Evolutionary conservation across 225 moss, liverwort and hornwort species (phyloP).

Genomic region (Antitrichia curtipendula): DNA sequence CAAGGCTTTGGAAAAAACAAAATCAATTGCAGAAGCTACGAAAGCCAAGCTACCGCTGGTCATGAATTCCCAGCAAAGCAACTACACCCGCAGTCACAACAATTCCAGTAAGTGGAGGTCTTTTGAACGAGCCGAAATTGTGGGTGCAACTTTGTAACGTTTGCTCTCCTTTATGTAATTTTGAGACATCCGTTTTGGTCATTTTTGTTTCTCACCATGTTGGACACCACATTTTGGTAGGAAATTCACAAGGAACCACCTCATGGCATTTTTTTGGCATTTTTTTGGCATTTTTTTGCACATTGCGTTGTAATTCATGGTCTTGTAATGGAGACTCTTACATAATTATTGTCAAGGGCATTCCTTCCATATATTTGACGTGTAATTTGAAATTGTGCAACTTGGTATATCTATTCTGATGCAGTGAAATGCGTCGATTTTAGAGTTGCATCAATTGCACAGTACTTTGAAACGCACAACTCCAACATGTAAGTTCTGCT

Average conservation of each 20-base stretch:
- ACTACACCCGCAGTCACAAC: slow-evolving; percentile 32
- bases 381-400: neutral
- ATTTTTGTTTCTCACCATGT: neutral
- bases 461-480: no score
- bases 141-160: slow-evolving; percentile 21
- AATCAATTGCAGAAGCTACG: neutral
- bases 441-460: neutral
- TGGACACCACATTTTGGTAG: neutral
- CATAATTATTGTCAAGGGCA: neutral
- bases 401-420: neutral
- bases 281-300: slow-evolving; percentile 2
- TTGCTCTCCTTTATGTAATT: neutral
- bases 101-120: slow-evolving; percentile 48
- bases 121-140: slow-evolving; percentile 42
- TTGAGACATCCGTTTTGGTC: neutral
- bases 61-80: slow-evolving; percentile 35
- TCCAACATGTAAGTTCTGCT: no score
- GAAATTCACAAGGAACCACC: neutral
- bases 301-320: neutral
- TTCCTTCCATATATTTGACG: neutral
- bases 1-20: slow-evolving; percentile 44
- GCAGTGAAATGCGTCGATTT: neutral
- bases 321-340: neutral
- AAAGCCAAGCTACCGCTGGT: slow-evolving; percentile 24
- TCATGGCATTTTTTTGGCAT: no score